Conservation (phyloP, 345 rosid genomes). For the Sapria himalayana region DNA sequence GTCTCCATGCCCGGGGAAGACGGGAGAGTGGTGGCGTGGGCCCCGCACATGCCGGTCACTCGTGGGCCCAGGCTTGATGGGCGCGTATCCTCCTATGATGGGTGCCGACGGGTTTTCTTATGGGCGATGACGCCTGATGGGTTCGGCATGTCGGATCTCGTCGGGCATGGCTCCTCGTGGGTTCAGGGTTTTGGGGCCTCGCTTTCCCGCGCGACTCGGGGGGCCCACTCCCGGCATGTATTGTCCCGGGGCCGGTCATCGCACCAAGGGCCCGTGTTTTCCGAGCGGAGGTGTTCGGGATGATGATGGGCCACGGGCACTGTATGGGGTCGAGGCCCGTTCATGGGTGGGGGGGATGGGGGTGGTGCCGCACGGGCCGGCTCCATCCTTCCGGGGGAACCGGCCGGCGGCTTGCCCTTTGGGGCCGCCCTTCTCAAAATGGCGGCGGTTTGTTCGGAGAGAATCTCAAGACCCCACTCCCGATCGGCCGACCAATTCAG, state of each 20-base stretch:
- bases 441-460: slow-evolving; percentile 21
- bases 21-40: slow-evolving; percentile 97
- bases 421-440: no score
- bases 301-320: slow-evolving; percentile 92
- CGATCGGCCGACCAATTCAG: slow-evolving; percentile 20
- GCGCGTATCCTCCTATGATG: slow-evolving; percentile 64
- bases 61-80: slow-evolving; percentile 81
- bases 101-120: slow-evolving; percentile 70
- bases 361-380: slow-evolving; percentile 29
- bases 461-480: slow-evolving; percentile 26
- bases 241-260: slow-evolving; percentile 90
- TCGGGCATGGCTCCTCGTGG: slow-evolving; percentile 63
- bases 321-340: slow-evolving; percentile 65
- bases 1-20: slow-evolving; percentile 71
- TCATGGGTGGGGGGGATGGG: slow-evolving; percentile 82
- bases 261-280: slow-evolving; percentile 55
- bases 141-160: slow-evolving; percentile 76
- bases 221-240: slow-evolving; percentile 71
- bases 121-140: slow-evolving; percentile 47
- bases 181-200: slow-evolving; percentile 67
- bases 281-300: slow-evolving; percentile 67
- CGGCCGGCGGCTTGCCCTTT: slow-evolving; percentile 31
- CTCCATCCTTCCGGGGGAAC: no score
- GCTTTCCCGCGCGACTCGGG: slow-evolving; percentile 73
- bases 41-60: slow-evolving; percentile 62